Percentiles rank a stretch among this genome's conserved stretches.
Conservation (phyloP, 23 red algal species). For the Gracilariopsis chorda region DNA sequence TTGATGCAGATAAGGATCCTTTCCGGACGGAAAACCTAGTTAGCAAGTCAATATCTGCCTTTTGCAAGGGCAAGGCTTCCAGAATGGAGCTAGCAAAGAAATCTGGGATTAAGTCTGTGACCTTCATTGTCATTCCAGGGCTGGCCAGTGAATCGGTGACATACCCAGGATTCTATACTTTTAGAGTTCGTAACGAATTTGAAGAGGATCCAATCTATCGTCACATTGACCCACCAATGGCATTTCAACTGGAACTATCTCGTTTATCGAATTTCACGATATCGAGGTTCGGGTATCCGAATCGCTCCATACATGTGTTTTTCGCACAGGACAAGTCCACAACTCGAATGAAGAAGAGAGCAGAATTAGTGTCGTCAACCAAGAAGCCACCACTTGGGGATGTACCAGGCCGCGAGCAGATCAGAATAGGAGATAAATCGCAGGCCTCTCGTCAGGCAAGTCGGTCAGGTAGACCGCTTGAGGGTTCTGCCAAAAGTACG, state of each 20-base stretch:
- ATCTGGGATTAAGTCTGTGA: constrained; percentile 88
- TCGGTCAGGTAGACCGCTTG: not conserved
- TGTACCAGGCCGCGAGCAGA: not conserved
- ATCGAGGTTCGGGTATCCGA: constrained; percentile 93
- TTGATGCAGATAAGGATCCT: constrained; percentile 22
- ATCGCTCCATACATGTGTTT: constrained; percentile 94
- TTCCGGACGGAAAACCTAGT: constrained; percentile 49
- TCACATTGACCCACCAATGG: constrained; percentile 99
- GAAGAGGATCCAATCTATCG: constrained; percentile 97
- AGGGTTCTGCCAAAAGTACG: not conserved
- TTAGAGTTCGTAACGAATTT: constrained; percentile 76
- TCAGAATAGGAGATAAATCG: not conserved
- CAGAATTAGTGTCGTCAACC: not conserved
- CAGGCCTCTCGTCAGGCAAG: not conserved
- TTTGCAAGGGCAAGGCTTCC: constrained; percentile 49
- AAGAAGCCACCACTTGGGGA: constrained; percentile 11
- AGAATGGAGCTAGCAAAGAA: constrained; percentile 57
- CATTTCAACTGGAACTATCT: constrained; percentile 97
- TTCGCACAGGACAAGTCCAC: constrained; percentile 88
- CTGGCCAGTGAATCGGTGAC: constrained; percentile 43
- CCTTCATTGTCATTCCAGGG: constrained; percentile 89
- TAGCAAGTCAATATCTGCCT: constrained; percentile 59
- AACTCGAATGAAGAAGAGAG: not conserved
- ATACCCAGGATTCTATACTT: constrained; percentile 93
- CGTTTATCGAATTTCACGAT: constrained; percentile 94